Conservation (phyloP, 108 stramenopile genomes). For the Skeletonema tropicum region DNA sequence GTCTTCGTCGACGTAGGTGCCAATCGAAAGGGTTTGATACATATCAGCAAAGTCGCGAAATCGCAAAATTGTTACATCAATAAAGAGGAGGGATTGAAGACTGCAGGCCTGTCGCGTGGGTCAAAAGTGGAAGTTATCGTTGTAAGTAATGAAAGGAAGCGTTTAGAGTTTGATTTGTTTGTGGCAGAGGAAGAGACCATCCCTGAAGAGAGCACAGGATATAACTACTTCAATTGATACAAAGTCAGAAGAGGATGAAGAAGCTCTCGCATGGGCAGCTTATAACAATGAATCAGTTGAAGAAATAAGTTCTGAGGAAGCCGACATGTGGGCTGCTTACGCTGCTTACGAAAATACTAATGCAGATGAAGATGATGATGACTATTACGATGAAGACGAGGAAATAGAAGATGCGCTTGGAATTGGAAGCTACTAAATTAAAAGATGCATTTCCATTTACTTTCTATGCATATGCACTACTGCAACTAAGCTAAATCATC, state of each 20-base stretch:
- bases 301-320: slow-evolving; percentile 37
- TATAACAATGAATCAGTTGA: slow-evolving; percentile 14
- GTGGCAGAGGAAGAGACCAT: slow-evolving; percentile 21
- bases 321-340: slow-evolving; percentile 60
- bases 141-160: slow-evolving; percentile 53
- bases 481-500: not conserved
- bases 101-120: slow-evolving; percentile 59
- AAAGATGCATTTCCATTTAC: not conserved
- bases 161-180: slow-evolving; percentile 64
- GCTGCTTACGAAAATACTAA: slow-evolving; percentile 22
- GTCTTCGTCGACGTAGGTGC: slow-evolving; percentile 79
- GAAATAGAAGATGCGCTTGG: slow-evolving; percentile 84
- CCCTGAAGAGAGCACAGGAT: not conserved
- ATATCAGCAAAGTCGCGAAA: slow-evolving; percentile 69
- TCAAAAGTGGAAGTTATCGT: slow-evolving; percentile 57
- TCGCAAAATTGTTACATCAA: slow-evolving; percentile 55
- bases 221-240: not conserved
- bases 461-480: not conserved
- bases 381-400: slow-evolving; percentile 76
- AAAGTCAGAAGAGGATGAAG: slow-evolving; percentile 21
- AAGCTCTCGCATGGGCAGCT: slow-evolving; percentile 42
- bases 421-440: slow-evolving; percentile 64
- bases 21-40: slow-evolving; percentile 75
- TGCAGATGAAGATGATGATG: slow-evolving; percentile 49
- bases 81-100: slow-evolving; percentile 69